Evolutionary conservation across 192 early-diverging fungal genomes (phyloP).

Genomic region (Mortierella claussenii): DNA sequence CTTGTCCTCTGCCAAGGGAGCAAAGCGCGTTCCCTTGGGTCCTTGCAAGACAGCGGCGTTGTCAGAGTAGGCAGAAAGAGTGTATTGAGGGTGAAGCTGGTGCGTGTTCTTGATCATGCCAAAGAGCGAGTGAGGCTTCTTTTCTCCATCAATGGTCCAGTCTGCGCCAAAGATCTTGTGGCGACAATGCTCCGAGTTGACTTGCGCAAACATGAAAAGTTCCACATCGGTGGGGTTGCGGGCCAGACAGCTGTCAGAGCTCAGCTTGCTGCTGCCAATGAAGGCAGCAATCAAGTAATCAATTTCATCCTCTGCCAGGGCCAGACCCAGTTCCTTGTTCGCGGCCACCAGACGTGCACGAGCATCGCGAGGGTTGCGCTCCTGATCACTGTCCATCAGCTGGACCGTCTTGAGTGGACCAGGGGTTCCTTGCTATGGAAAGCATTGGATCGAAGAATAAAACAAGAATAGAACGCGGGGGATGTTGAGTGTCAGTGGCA

Average conservation of each 20-base stretch:
- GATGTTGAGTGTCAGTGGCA: too few species aligned
- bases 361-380: constrained; percentile 54
- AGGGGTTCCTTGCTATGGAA: constrained; percentile 63
- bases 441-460: not conserved
- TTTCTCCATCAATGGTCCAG: constrained; percentile 95
- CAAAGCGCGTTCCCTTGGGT: constrained; percentile 69
- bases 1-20: constrained; percentile 53
- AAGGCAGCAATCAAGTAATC: constrained; percentile 93
- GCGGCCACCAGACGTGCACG: constrained; percentile 76
- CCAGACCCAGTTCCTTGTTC: constrained; percentile 92
- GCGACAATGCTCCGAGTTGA: constrained; percentile 99
- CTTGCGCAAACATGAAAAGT: constrained; percentile 99
- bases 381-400: constrained; percentile 50
- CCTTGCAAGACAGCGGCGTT: constrained; percentile 97
- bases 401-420: constrained; percentile 66
- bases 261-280: constrained; percentile 59
- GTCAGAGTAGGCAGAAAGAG: constrained; percentile 97
- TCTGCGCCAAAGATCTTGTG: constrained; percentile 99
- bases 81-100: constrained; percentile 79
- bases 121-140: constrained; percentile 87
- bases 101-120: constrained; percentile 97
- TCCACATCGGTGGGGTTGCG: constrained; percentile 98
- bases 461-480: too few species aligned
- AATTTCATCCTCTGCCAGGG: constrained; percentile 96
- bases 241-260: constrained; percentile 58